Percentiles rank a stretch among this genome's conserved stretches.
Evolutionary conservation across 176 grass and related monocot species (phyloP).

Genomic region (Saccharum officinarum): DNA sequence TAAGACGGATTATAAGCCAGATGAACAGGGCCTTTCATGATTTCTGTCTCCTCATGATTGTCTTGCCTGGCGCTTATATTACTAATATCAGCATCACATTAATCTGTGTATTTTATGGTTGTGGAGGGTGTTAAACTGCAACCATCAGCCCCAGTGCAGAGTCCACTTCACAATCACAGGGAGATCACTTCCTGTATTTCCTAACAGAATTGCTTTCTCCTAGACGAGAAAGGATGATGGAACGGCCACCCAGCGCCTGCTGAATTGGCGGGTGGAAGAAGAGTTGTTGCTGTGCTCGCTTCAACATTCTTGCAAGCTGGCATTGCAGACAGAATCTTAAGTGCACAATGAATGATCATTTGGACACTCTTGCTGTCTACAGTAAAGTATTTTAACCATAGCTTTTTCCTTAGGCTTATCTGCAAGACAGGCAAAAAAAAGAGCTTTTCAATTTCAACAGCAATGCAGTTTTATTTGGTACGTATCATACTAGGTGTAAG

Average conservation of each 20-base stretch:
- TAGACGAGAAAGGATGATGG: constrained; percentile 2
- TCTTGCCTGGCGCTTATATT: not conserved
- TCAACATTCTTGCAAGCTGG: constrained; percentile 24
- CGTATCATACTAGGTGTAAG: not conserved
- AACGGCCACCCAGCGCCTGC: not conserved
- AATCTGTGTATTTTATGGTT: constrained; percentile 25
- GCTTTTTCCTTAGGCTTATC: not conserved
- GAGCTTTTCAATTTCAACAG: not conserved
- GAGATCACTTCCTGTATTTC: not conserved
- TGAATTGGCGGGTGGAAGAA: constrained; percentile 4
- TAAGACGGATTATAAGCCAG: too few species aligned
- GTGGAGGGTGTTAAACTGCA: constrained; percentile 36
- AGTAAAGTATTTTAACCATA: not conserved
- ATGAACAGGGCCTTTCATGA: too few species aligned
- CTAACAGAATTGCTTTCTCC: constrained; percentile 21
- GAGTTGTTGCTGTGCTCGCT: constrained; percentile 3
- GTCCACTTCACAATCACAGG: constrained; percentile 32
- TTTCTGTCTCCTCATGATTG: constrained; percentile 36
- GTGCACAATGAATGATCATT: constrained; percentile 22
- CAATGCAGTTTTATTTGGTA: not conserved
- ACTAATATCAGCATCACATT: constrained; percentile 13
- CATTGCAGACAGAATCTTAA: constrained; percentile 21
- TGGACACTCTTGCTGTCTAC: not conserved
- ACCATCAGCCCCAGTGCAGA: constrained; percentile 16
- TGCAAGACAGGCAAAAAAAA: not conserved